Conservation (phyloP, 371 early-diverging fungal genomes). For the Choanephora cucurbitarum region DNA sequence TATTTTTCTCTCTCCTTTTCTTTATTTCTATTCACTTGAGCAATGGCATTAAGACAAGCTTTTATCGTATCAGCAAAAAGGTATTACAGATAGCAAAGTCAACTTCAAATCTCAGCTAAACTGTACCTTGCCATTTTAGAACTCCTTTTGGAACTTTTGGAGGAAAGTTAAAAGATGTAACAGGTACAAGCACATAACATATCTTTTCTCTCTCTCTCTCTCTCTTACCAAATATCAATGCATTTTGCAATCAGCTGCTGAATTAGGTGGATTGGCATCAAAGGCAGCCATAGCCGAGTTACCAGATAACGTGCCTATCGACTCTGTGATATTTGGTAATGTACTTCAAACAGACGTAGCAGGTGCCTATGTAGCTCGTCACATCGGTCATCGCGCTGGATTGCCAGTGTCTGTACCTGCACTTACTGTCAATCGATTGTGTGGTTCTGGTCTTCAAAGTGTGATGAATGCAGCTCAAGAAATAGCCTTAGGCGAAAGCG, state of each 20-base stretch:
- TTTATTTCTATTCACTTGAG: slow-evolving; percentile 5
- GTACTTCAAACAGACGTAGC: slow-evolving; percentile 85
- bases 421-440: slow-evolving; percentile 92
- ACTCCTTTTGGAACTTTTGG: slow-evolving; percentile 86
- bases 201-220: slow-evolving; percentile 4
- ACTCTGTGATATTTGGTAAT: slow-evolving; percentile 95
- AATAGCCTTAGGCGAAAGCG: slow-evolving; percentile 80
- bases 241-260: slow-evolving; percentile 60
- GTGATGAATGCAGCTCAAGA: slow-evolving; percentile 93
- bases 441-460: slow-evolving; percentile 95
- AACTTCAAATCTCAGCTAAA: not conserved
- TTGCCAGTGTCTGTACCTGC: slow-evolving; percentile 84
- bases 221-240: not conserved
- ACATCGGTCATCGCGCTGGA: slow-evolving; percentile 88
- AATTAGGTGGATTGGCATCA: slow-evolving; percentile 91
- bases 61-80: slow-evolving; percentile 55
- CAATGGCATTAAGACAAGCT: slow-evolving; percentile 49
- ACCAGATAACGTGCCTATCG: slow-evolving; percentile 72
- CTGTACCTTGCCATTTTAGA: slow-evolving; percentile 20
- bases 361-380: slow-evolving; percentile 91
- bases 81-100: slow-evolving; percentile 2
- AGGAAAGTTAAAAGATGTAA: slow-evolving; percentile 81
- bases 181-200: slow-evolving; percentile 35
- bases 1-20: slow-evolving; percentile 7
- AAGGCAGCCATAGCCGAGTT: slow-evolving; percentile 82